Conservation (phyloP, 164 flowering plant species). For the Protea cynaroides region DNA sequence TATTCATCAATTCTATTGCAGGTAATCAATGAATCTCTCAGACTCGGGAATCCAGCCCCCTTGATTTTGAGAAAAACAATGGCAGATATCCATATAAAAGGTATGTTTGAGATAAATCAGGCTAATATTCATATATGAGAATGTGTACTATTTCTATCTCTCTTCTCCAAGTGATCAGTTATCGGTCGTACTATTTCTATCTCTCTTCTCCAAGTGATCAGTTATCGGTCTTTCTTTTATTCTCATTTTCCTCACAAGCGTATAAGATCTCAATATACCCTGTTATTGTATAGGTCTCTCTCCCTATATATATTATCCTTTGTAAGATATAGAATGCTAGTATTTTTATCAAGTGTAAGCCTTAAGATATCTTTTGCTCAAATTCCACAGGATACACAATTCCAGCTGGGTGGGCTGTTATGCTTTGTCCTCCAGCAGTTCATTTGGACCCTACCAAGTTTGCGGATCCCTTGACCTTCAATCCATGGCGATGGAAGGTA, state of each 20-base stretch:
- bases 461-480: conserved; percentile 67
- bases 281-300: no score
- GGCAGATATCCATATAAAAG: conserved; percentile 28
- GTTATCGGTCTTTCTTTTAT: no score
- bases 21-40: conserved; percentile 39
- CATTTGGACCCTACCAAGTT: conserved; percentile 76
- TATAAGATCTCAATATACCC: no score
- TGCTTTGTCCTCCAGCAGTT: conserved; percentile 95
- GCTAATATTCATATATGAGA: no score
- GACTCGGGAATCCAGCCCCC: conserved; percentile 39
- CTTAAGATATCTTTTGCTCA: conserved; percentile 7
- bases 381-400: conserved; percentile 64
- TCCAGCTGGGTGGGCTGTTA: conserved; percentile 89
- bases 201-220: no score
- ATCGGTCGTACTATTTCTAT: no score
- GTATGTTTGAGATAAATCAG: conserved; percentile 13
- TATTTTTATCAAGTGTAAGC: no score
- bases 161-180: no score
- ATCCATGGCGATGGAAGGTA: conserved; percentile 94
- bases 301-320: no score
- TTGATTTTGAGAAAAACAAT: conserved; percentile 36
- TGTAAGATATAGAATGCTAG: no score
- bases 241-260: no score
- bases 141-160: no score
- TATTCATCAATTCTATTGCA: conserved; percentile 9